A percentile compares a stretch with the other conserved stretches of the same genome.
These are phyloP conservation scores for Gossypium trilobum DNA, from an alignment of 441 rosid species.

Conservation along the genomic window DNA sequence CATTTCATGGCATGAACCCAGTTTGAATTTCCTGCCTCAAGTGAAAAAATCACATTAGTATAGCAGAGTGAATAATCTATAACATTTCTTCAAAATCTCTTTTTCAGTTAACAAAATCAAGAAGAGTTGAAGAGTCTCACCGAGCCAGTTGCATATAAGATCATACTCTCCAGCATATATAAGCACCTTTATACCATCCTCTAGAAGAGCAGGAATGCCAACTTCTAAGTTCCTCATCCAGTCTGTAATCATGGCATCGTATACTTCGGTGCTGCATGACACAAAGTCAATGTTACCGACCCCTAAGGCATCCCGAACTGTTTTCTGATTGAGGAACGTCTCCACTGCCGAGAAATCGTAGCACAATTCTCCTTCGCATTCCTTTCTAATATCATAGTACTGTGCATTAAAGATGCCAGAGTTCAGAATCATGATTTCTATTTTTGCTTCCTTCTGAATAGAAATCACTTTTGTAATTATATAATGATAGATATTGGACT, in stretches of 20 bases:
- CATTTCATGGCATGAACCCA: constrained; percentile 80
- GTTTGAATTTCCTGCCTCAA: constrained; percentile 48
- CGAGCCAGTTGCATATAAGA: constrained; percentile 84
- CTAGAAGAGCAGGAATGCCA: constrained; percentile 62
- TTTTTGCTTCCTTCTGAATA: neutral
- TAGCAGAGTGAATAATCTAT: neutral
- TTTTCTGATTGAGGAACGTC: constrained; percentile 42
- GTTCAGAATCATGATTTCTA: neutral
- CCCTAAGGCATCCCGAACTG: constrained; percentile 49
- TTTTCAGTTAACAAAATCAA: neutral
- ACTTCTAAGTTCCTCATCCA: constrained; percentile 63
- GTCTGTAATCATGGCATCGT: constrained; percentile 39
- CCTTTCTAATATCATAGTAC: constrained; percentile 69
- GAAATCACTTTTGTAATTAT: neutral
- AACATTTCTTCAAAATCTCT: neutral
- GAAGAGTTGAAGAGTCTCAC: constrained; percentile 23
- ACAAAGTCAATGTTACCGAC: constrained; percentile 53
- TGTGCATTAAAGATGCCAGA: constrained; percentile 21
- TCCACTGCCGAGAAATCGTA: constrained; percentile 70
- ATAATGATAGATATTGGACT: neutral
- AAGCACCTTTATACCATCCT: constrained; percentile 54
- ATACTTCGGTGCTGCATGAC: constrained; percentile 52
- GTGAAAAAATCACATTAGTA: neutral
- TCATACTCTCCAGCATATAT: constrained; percentile 76
- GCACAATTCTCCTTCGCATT: constrained; percentile 48